phyloP scores from a whole-genome alignment of 495 filamentous ascomycete genomes.

The Aspergillus indologenus region DNA sequence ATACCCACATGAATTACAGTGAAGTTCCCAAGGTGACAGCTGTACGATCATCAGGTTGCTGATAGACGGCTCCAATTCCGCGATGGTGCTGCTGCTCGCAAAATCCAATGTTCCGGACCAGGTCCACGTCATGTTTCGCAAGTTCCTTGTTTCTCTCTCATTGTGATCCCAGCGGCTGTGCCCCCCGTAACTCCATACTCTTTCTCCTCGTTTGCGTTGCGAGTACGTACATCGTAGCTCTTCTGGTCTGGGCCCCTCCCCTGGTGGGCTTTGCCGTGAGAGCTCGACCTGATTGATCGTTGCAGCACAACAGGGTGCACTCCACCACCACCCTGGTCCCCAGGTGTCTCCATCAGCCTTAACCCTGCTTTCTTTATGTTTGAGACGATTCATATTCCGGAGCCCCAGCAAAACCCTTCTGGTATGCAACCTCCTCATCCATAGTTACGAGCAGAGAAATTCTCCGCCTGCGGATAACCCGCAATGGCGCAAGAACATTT shows the following conservation, averaged over 20 bases:
- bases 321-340: neutral
- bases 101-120: neutral
- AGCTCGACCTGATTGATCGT: neutral
- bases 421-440: no score
- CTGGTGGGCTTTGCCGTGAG: neutral
- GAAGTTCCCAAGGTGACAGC: neutral
- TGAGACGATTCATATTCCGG: no score
- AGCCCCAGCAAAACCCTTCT: no score
- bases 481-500: neutral
- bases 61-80: neutral
- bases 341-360: neutral
- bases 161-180: neutral
- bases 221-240: neutral
- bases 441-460: neutral
- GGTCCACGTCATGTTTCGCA: conserved; percentile 1
- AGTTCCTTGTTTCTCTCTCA: neutral
- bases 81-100: neutral
- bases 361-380: neutral
- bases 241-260: neutral
- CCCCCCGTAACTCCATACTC: neutral
- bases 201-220: neutral
- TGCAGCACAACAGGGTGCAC: neutral
- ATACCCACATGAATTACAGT: neutral
- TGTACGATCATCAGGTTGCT: neutral
- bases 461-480: neutral